Base-by-base conservation (phyloP, 73 alveolate genomes). In the Halteria grandinella region DNA sequence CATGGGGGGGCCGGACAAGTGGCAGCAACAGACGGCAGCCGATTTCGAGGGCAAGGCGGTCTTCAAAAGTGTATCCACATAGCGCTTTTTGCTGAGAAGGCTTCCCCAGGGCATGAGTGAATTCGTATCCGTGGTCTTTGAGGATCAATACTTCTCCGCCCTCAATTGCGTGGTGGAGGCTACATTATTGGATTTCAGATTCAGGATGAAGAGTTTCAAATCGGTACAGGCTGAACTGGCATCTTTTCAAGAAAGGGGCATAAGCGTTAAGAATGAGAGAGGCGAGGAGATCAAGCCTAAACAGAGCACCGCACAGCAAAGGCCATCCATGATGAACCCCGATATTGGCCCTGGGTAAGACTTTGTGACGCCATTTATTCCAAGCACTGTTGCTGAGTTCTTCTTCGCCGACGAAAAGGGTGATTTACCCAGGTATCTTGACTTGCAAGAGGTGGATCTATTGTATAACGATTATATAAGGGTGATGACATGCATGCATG, bases 401-500 rank as follows among this genome's bases (percentile, higher is more conserved):
- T 73, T 73, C 64, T 73, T 73, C 52, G 70, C 75, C 15, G 85
- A 73, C 37, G 53, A 54, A 6, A 10, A 29, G 0, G 85, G 85
- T 7, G 72, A 64, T 15, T 45, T 78, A 59, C 70, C 82, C 7
- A 28, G 62, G 51, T 69, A 63, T 15, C 31, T 64, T 36, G 66
- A 64, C 37, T 18, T 62, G 62, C n/a, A 45, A n/a, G 76, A 55
- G 40, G 81, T 50, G 27, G 75, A 78, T 45, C 11, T 58, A 33
- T 48, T 75, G 23, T 75, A 75, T 29, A 75, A 60, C 40, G 87
- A 60, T 18, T 75, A 75, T 29, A 75, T 75, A 1, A 75, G 75
- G n/a, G 87, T 75, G 24, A 75, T 75, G 87, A 58, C 54, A 18
- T 50, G 60, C 39, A 75, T 75, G 54, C 77, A 75, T 58, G 75